Evolutionary conservation across 2,329 filamentous ascomycete species (phyloP), one percentile per base, ranked within the genome.

Genomic region (Phoma sp.): DNA sequence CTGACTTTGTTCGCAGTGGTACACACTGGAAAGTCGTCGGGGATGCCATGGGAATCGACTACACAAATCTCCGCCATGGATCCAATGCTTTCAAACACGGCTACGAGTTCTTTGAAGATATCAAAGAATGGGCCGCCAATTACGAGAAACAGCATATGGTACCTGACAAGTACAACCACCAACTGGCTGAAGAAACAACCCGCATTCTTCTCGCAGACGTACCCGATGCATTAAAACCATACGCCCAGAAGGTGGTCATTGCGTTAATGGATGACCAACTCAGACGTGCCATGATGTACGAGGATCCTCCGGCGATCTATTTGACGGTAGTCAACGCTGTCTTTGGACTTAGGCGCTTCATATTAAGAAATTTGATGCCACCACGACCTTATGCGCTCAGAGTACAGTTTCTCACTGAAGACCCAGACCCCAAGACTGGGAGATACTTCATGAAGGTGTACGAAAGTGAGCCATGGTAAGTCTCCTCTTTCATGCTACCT

Each of bases 21-120:
- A 86, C 84, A 0, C 85, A 89, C 65, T 92, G 88, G 89, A 89
- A 89, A 71, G 80, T 80, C 47, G 75, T 90, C 13, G 89, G 89
- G 11, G 86, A 91, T 62, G 83, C 84, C 47, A 88, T 92, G 84
- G 81, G 79, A 0, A 89, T 92, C 50, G 73, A 75, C 3, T 83
- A 78, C 42, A 72, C 74, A 2, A 66, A 58, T 1, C 72, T 86
- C n/a, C 44, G 47, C 8, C 77, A 77, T 0, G 80, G 77, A 4
- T 59, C 62, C 0, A 30, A 36, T 30, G 64, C 61, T 0, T 83
- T 79, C 61, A 66, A 69, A 4, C 80, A 83, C 60, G 81, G 83
- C 1, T 62, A 83, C 18, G 75, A 83, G 4, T 86, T 81, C 77
- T 69, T 81, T 3, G 76, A 83, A 2, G 81, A 83, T 45, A 61